These are phyloP conservation scores for Coemansia sp. DNA, from an alignment of 192 early-diverging fungal species.

Conservation along the genomic window DNA sequence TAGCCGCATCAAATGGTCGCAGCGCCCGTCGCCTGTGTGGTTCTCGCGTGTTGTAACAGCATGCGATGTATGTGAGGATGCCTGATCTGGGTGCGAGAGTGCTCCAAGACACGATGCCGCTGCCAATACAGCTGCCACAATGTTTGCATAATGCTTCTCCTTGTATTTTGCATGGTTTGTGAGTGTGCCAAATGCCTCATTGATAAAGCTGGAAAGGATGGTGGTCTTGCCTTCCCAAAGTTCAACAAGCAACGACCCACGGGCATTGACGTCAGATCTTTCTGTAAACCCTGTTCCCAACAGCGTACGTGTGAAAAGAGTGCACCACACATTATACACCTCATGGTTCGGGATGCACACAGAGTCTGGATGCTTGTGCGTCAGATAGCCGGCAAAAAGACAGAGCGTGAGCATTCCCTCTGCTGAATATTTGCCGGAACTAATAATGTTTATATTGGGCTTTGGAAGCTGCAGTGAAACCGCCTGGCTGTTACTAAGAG, in stretches of 20 bases:
- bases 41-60: constrained; percentile 12
- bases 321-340: constrained; percentile 24
- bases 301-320: constrained; percentile 26
- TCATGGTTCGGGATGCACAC: constrained; percentile 40
- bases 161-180: neutral
- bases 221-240: neutral
- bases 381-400: constrained; percentile 28
- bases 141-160: neutral
- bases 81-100: constrained; percentile 5
- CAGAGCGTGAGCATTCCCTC: constrained; percentile 22
- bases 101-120: neutral
- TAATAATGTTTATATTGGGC: constrained; percentile 10
- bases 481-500: neutral
- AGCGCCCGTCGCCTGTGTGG: constrained; percentile 8
- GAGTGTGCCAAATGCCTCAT: neutral
- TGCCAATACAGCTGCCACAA: neutral
- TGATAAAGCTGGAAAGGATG: neutral
- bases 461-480: constrained; percentile 8
- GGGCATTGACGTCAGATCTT: neutral
- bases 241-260: neutral
- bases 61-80: neutral
- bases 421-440: constrained; percentile 24
- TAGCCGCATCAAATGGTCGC: constrained; percentile 20
- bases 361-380: constrained; percentile 8
- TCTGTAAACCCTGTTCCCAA: too few relatives aligned